Percentiles rank a stretch among this genome's conserved stretches.
phyloP scores from a whole-genome alignment of 805 yeast genomes.

The Sugiyamaella americana region DNA sequence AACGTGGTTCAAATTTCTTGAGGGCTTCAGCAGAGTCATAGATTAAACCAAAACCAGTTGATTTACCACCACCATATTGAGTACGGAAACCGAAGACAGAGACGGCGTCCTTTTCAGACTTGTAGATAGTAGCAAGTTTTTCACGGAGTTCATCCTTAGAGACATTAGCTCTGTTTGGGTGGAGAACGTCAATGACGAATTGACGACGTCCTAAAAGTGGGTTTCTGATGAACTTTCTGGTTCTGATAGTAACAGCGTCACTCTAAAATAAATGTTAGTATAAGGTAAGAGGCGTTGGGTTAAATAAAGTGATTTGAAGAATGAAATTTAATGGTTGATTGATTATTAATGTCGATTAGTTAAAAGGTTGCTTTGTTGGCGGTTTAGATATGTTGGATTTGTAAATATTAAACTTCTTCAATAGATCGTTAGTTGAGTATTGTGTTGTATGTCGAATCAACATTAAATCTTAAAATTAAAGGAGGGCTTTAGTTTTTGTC shows the following conservation, averaged over 20 bases:
- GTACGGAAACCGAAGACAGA: conserved; percentile 99
- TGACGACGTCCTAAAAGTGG: conserved; percentile 99
- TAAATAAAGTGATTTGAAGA: too few relatives aligned
- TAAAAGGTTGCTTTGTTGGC: too few relatives aligned
- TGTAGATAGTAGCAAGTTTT: conserved; percentile 81
- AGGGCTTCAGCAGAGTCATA: conserved; percentile 98
- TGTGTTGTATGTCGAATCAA: too few relatives aligned
- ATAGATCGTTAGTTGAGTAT: too few relatives aligned
- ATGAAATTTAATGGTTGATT: too few relatives aligned
- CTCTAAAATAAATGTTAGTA: conserved; percentile 39
- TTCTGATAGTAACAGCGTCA: conserved; percentile 99
- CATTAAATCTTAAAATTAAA: too few relatives aligned
- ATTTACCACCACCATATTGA: conserved; percentile 99
- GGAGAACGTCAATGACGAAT: conserved; percentile 98
- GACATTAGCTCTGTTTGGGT: conserved; percentile 99
- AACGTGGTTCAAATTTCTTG: conserved; percentile 97
- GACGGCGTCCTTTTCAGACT: conserved; percentile 86
- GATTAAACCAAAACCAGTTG: conserved; percentile 98
- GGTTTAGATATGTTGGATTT: too few relatives aligned
- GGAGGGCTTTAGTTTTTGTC: too few relatives aligned
- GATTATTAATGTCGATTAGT: too few relatives aligned
- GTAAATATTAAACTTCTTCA: too few relatives aligned
- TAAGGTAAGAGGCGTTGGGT: neutral
- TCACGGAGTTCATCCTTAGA: conserved; percentile 99
- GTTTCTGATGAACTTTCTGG: conserved; percentile 98